Evolutionary conservation across 257 asterid genomes (phyloP).

Genomic region (Solanum corneliomulleri): DNA sequence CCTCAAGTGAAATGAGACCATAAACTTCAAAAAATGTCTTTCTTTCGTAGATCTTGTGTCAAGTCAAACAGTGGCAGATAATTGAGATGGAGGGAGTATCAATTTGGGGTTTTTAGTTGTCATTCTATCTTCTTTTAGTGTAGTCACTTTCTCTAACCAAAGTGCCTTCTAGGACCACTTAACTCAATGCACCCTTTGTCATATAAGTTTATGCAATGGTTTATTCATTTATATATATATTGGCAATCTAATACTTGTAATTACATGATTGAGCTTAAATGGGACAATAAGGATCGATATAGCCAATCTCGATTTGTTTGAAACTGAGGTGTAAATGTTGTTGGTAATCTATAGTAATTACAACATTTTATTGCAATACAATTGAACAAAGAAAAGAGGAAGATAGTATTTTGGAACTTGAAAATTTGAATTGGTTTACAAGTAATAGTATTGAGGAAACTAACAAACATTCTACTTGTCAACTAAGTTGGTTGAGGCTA

Average conservation of each 20-base stretch:
- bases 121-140: not conserved
- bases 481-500: slow-evolving; percentile 45
- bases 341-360: not conserved
- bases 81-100: not conserved
- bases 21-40: too few species aligned
- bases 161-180: not conserved
- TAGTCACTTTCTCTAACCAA: not conserved
- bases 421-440: not conserved
- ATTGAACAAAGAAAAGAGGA: not conserved
- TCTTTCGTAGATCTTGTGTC: not conserved
- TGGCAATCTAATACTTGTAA: not conserved
- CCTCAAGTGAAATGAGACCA: too few species aligned
- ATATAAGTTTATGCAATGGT: not conserved
- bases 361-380: not conserved
- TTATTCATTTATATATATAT: not conserved
- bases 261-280: not conserved
- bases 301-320: not conserved
- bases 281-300: not conserved
- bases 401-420: not conserved
- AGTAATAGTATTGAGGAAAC: not conserved
- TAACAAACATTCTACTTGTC: slow-evolving; percentile 17
- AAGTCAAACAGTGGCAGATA: not conserved
- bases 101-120: not conserved
- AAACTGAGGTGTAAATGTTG: not conserved
- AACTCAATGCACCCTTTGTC: not conserved